Conservation (phyloP, 1,284 basidiomycete genomes). For the Ganoderma sinense region DNA sequence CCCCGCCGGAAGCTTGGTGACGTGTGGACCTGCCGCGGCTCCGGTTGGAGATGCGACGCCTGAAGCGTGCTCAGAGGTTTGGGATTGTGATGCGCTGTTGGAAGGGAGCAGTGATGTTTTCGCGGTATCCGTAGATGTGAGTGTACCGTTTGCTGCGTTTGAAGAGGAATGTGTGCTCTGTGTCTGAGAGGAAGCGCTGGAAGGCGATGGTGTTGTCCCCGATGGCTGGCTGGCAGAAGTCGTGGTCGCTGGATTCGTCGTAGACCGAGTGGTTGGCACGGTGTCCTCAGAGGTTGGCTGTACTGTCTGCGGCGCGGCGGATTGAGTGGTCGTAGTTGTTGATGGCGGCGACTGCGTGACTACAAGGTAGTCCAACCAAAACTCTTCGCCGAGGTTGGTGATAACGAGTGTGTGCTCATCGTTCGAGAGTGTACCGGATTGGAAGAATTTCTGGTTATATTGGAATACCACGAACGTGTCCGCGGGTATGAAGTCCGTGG, state of each 20-base stretch:
- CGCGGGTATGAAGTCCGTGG: constrained; percentile 1
- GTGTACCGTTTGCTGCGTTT: neutral
- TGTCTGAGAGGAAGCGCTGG: neutral
- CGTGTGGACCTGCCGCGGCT: neutral
- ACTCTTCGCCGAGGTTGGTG: neutral
- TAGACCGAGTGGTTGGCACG: neutral
- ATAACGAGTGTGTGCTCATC: constrained; percentile 6
- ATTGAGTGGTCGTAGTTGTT: neutral
- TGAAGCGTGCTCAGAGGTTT: neutral
- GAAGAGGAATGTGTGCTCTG: neutral
- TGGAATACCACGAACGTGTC: neutral
- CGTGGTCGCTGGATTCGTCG: neutral
- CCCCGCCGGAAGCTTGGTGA: neutral
- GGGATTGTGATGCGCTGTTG: neutral
- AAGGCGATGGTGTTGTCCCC: neutral
- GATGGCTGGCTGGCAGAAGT: neutral
- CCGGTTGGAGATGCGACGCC: neutral
- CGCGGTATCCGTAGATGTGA: neutral
- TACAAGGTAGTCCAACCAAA: neutral
- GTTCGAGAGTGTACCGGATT: neutral
- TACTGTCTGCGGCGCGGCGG: neutral
- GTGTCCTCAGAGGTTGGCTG: neutral
- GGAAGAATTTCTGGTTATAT: constrained; percentile 1
- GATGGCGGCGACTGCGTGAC: neutral
- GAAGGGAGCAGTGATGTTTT: neutral